Evolutionary conservation across 2,329 filamentous ascomycete species (phyloP).

Genomic region (Geoglossum cookeanum): DNA sequence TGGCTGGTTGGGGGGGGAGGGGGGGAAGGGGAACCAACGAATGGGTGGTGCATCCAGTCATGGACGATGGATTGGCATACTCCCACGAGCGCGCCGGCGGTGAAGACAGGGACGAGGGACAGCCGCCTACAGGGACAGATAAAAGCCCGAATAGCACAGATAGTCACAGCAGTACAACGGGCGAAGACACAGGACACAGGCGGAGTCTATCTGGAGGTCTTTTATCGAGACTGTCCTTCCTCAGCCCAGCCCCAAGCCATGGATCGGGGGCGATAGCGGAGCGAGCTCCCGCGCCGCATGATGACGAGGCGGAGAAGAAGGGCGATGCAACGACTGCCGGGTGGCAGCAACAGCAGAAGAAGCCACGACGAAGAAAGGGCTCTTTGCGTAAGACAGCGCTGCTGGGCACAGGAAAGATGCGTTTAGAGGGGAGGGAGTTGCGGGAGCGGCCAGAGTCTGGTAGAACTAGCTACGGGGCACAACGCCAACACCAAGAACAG

Average conservation of each 20-base stretch:
- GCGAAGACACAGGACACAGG: slow-evolving; percentile 20
- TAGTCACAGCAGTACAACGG: background rate
- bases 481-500: slow-evolving; percentile 25
- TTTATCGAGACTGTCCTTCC: slow-evolving; percentile 49
- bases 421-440: slow-evolving; percentile 23
- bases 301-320: slow-evolving; percentile 17
- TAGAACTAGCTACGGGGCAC: slow-evolving; percentile 16
- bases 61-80: background rate
- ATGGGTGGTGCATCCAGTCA: background rate
- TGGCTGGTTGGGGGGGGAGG: background rate
- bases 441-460: slow-evolving; percentile 24
- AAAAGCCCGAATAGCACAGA: background rate
- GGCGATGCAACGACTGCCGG: slow-evolving; percentile 30
- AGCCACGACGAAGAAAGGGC: slow-evolving; percentile 54
- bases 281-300: slow-evolving; percentile 8
- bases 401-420: slow-evolving; percentile 51
- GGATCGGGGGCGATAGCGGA: slow-evolving; percentile 16
- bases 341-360: slow-evolving; percentile 28
- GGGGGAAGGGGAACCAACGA: background rate
- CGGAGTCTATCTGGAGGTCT: slow-evolving; percentile 44
- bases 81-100: background rate
- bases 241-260: slow-evolving; percentile 21
- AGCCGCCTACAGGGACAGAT: background rate
- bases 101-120: background rate
- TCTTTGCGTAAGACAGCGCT: slow-evolving; percentile 77